Base-by-base conservation (phyloP, 208 protist genomes). In the Acanthamoeba sp. region DNA sequence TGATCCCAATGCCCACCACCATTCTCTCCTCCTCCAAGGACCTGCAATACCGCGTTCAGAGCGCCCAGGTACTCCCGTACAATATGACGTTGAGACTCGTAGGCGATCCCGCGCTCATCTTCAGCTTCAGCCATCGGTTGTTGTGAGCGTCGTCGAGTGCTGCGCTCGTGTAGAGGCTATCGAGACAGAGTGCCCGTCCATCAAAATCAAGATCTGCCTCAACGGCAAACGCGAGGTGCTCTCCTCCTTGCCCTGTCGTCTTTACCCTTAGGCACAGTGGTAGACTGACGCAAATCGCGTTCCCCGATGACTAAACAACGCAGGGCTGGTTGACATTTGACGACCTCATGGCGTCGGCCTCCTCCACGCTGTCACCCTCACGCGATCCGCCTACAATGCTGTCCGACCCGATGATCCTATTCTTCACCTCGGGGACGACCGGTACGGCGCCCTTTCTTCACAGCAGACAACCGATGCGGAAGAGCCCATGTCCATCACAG, bases 381-480 rank as follows among this genome's bases (percentile, higher is more conserved):
- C 59, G 59, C 3, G 59, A 69, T 69, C 7, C 59, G n/a, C 59
- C 59, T 16, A 85, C 76, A 3, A 36, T 57, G 76, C 38, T 45
- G 24, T 36, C 38, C 22, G 76, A 85, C 34, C 76, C 76, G 4
- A 45, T 85, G 76, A 45, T 85, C 14, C 38, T 85, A 3, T 85
- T 85, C 45, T 85, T 85, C 76, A 85, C 76, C 18, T 57, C 40
- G 4, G 76, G 76, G 24, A 85, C 76, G 29, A 85, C 76, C 7
- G 76, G 76, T 57, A 85, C 27, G 59, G n/a, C n/a, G n/a, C n/a
- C n/a, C n/a, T n/a, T n/a, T n/a, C n/a, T n/a, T n/a, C n/a, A n/a
- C n/a, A n/a, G n/a, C n/a, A n/a, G n/a, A n/a, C n/a, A n/a, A n/a
- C n/a, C n/a, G n/a, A n/a, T n/a, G n/a, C n/a, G n/a, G n/a, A n/a